Evolutionary conservation across 164 flowering plant genomes (phyloP).

Genomic region (Aristolochia contorta): DNA sequence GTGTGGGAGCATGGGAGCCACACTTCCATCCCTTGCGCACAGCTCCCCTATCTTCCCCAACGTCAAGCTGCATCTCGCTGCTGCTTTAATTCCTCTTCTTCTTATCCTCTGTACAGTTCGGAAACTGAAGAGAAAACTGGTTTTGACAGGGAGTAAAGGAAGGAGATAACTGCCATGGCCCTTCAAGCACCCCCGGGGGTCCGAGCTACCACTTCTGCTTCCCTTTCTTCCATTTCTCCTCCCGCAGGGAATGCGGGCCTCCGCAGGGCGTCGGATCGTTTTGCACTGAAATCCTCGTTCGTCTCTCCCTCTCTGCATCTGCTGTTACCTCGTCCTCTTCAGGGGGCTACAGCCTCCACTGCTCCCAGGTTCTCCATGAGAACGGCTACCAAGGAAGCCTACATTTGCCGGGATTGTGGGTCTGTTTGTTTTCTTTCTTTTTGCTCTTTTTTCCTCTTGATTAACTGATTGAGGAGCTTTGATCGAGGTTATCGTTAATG

Average conservation of each 20-base stretch:
- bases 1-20: slow-evolving; percentile 7
- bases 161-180: slow-evolving; percentile 24
- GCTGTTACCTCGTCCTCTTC: slow-evolving; percentile 17
- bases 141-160: neutral
- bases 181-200: slow-evolving; percentile 28
- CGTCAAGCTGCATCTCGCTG: neutral
- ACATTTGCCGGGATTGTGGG: slow-evolving; percentile 98
- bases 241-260: slow-evolving; percentile 29
- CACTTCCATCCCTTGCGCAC: neutral
- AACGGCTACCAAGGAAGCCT: slow-evolving; percentile 69
- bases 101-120: no score
- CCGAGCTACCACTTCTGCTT: slow-evolving; percentile 6
- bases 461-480: neutral
- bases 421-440: slow-evolving; percentile 8
- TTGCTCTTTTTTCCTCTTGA: neutral
- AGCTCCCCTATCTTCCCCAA: neutral
- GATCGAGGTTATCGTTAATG: neutral
- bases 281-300: slow-evolving; percentile 54
- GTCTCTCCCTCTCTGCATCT: slow-evolving; percentile 43
- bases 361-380: slow-evolving; percentile 68
- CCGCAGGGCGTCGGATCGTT: slow-evolving; percentile 30
- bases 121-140: no score
- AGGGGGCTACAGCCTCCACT: slow-evolving; percentile 15
- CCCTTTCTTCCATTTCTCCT: slow-evolving; percentile 21
- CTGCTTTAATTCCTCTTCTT: neutral